phyloP scores from a whole-genome alignment of 257 asterid species.

The Coffea eugenioides region DNA sequence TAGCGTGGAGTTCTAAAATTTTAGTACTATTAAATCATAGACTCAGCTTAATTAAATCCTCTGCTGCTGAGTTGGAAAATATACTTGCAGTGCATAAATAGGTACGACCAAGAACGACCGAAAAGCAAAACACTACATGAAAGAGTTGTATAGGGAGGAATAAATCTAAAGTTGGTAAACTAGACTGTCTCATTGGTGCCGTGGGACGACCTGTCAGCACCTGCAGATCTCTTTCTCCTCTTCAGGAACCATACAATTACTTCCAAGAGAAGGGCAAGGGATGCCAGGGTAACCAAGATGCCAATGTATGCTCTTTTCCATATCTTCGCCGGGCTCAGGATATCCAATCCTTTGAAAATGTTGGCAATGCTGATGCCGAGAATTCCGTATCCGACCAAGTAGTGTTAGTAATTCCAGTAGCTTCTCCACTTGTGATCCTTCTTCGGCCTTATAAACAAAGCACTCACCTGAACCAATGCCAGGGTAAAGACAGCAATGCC shows the following conservation, averaged over 20 bases:
- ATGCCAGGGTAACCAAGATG: conserved; percentile 52
- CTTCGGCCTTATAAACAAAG: conserved; percentile 86
- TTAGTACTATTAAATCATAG: not conserved
- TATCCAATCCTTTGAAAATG: conserved; percentile 80
- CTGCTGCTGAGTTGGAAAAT: not conserved
- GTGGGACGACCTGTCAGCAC: conserved; percentile 31
- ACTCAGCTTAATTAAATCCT: conserved; percentile 1
- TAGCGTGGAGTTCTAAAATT: not conserved
- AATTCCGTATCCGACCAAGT: conserved; percentile 62
- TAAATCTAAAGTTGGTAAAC: not conserved
- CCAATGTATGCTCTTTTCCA: conserved; percentile 74
- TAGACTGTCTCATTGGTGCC: conserved; percentile 24
- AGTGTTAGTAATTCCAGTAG: conserved; percentile 87
- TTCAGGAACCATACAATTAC: conserved; percentile 65
- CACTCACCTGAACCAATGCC: conserved; percentile 76
- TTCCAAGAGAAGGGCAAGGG: conserved; percentile 57
- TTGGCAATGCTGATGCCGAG: conserved; percentile 69
- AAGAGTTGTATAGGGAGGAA: not conserved
- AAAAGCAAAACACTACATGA: not conserved
- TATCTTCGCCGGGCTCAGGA: conserved; percentile 62
- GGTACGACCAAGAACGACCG: not conserved
- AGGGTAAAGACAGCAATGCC: conserved; percentile 70
- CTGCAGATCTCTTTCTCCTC: conserved; percentile 54
- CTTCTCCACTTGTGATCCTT: conserved; percentile 78
- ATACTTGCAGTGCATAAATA: not conserved